Conservation (phyloP, 192 early-diverging fungal genomes). For the Backusella australiensis region DNA sequence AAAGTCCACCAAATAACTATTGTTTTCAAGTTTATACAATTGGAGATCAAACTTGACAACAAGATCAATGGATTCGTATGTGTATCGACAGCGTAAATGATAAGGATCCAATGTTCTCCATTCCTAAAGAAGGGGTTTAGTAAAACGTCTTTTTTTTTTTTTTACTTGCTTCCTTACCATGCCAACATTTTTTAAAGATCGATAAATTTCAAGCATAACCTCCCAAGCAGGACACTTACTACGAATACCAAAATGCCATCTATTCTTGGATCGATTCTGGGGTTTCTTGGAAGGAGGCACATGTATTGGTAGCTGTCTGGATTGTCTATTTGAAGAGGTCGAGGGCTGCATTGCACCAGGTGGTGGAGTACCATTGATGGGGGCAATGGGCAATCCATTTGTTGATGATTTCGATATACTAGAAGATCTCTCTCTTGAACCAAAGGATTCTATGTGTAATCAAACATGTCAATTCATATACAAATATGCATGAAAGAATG, state of each 20-base stretch:
- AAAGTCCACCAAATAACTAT: conserved; percentile 96
- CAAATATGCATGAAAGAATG: no score
- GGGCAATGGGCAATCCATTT: conserved; percentile 17
- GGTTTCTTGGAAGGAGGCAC: conserved; percentile 20
- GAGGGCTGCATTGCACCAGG: conserved; percentile 27
- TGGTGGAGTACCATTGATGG: conserved; percentile 28
- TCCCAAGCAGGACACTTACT: conserved; percentile 87
- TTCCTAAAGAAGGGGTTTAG: conserved; percentile 37
- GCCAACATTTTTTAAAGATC: conserved; percentile 81
- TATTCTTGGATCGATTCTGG: conserved; percentile 55
- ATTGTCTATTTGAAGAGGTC: conserved; percentile 16
- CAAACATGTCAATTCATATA: not conserved
- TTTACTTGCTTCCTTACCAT: conserved; percentile 60
- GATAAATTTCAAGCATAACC: conserved; percentile 97
- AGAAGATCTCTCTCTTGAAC: not conserved
- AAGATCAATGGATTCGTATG: conserved; percentile 39
- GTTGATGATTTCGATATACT: not conserved
- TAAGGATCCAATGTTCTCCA: conserved; percentile 93
- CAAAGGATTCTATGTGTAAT: not conserved
- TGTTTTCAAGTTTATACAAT: conserved; percentile 86
- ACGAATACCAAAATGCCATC: conserved; percentile 99
- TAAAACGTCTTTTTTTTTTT: not conserved
- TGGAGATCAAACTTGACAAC: conserved; percentile 94
- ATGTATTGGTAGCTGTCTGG: conserved; percentile 22
- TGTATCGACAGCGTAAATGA: conserved; percentile 76